phyloP scores from a whole-genome alignment of 2,329 filamentous ascomycete species.

The Botryotinia narcissicola region DNA sequence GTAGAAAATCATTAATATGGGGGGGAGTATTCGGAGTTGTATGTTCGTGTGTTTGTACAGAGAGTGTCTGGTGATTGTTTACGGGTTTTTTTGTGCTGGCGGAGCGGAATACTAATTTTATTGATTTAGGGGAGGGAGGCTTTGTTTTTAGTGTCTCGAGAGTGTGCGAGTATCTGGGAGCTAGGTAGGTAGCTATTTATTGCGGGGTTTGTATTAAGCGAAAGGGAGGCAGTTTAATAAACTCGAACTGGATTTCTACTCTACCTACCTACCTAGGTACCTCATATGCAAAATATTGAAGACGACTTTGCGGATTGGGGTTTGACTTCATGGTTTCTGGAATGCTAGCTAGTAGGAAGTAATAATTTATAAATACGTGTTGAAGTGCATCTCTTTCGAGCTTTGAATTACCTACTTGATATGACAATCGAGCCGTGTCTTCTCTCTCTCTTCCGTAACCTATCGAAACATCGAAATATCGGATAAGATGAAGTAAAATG shows the following conservation, averaged over 20 bases:
- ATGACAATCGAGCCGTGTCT: background rate
- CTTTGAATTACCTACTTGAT: background rate
- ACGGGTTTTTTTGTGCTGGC: too few relatives aligned
- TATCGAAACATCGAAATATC: too few relatives aligned
- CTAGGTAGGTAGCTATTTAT: background rate
- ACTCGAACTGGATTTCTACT: background rate
- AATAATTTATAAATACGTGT: background rate
- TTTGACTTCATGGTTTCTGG: background rate
- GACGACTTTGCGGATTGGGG: background rate
- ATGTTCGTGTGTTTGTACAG: too few relatives aligned
- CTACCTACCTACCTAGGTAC: background rate
- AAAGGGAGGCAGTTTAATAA: background rate
- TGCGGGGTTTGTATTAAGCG: background rate
- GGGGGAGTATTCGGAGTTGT: too few relatives aligned
- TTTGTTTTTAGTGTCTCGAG: background rate
- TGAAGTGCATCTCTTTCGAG: fast-evolving
- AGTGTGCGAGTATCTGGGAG: too few relatives aligned
- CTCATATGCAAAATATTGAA: background rate
- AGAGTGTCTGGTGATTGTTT: background rate
- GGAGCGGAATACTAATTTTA: background rate
- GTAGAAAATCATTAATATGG: too few relatives aligned
- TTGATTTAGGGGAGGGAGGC: background rate
- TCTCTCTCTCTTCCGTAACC: too few relatives aligned
- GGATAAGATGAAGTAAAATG: too few relatives aligned
- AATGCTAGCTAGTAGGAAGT: background rate